Percentiles rank a stretch among this genome's conserved stretches.
Conservation (phyloP, 495 filamentous ascomycete genomes). For the Penicillium pancosmium region DNA sequence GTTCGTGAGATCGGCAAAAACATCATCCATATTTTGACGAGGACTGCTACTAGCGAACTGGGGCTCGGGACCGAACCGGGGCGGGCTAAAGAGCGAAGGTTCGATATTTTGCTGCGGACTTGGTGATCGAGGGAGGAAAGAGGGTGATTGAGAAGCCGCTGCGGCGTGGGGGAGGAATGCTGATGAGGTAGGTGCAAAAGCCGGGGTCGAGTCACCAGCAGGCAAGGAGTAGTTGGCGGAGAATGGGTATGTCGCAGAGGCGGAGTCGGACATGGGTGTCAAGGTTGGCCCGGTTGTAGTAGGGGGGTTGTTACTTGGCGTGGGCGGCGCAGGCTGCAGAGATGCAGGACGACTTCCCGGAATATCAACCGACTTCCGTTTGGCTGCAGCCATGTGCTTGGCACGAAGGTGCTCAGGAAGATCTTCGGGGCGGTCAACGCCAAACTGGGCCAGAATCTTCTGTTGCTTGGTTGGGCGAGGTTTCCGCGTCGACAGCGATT, state of each 20-base stretch:
- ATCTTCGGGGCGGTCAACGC: conserved; percentile 84
- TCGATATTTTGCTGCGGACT: conserved; percentile 40
- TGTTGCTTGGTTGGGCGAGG: conserved; percentile 96
- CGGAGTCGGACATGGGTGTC: conserved; percentile 38
- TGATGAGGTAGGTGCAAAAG: conserved; percentile 42
- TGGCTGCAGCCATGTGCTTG: conserved; percentile 66
- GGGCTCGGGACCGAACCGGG: conserved; percentile 39
- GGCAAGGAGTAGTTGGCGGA: conserved; percentile 46
- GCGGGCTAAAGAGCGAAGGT: conserved; percentile 45
- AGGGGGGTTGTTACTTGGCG: conserved; percentile 27
- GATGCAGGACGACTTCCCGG: conserved; percentile 23
- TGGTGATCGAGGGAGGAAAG: conserved; percentile 46
- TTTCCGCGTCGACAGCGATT: conserved; percentile 92
- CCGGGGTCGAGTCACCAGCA: conserved; percentile 41
- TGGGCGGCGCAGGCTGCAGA: conserved; percentile 34
- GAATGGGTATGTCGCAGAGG: conserved; percentile 40
- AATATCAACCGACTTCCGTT: conserved; percentile 46
- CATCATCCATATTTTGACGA: conserved; percentile 47
- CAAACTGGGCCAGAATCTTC: conserved; percentile 87
- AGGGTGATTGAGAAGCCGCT: conserved; percentile 36
- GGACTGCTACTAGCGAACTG: conserved; percentile 44
- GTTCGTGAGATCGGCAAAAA: conserved; percentile 53
- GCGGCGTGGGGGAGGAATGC: conserved; percentile 46
- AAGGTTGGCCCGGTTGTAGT: conserved; percentile 37
- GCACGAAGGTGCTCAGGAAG: conserved; percentile 78